These are phyloP conservation scores for Elsinoe batatas DNA, from an alignment of 2,329 filamentous ascomycete species.

Conservation along the genomic window DNA sequence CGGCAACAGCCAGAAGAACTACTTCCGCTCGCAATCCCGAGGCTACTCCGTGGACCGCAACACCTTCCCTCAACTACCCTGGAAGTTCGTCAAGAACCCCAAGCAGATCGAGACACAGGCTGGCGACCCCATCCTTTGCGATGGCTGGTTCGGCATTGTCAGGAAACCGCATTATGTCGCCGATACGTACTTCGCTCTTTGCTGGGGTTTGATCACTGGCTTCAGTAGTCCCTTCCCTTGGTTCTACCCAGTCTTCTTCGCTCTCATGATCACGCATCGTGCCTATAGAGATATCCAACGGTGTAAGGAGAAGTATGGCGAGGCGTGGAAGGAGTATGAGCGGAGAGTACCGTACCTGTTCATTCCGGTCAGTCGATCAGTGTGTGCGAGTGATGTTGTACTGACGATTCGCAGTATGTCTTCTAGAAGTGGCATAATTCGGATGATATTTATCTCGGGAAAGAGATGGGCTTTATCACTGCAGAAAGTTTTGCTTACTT, in stretches of 20 bases:
- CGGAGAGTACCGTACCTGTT: slow-evolving; percentile 72
- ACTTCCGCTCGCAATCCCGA: slow-evolving; percentile 71
- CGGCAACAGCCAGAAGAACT: slow-evolving; percentile 87
- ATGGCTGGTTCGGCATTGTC: slow-evolving; percentile 64
- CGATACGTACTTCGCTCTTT: slow-evolving; percentile 66
- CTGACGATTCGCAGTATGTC: background rate
- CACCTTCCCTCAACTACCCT: slow-evolving; percentile 84
- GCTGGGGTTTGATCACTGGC: slow-evolving; percentile 72
- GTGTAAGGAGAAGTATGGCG: slow-evolving; percentile 69
- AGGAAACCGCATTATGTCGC: slow-evolving; percentile 59
- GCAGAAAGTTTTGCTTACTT: background rate
- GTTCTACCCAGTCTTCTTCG: slow-evolving; percentile 81
- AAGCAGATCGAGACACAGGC: slow-evolving; percentile 63
- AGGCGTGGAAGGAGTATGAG: slow-evolving; percentile 74
- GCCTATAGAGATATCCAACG: slow-evolving; percentile 64
- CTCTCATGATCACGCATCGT: slow-evolving; percentile 69
- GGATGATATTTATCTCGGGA: too few relatives aligned
- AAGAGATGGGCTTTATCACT: background rate
- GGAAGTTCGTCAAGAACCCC: slow-evolving; percentile 73
- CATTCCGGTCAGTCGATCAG: slow-evolving; percentile 47
- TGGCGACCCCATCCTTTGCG: slow-evolving; percentile 67
- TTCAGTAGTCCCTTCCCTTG: slow-evolving; percentile 76
- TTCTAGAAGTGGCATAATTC: background rate
- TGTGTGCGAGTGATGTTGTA: background rate
- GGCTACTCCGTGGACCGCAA: slow-evolving; percentile 61